Evolutionary conservation across 176 grass and related monocot species (phyloP).

Genomic region (Carex cristatella): DNA sequence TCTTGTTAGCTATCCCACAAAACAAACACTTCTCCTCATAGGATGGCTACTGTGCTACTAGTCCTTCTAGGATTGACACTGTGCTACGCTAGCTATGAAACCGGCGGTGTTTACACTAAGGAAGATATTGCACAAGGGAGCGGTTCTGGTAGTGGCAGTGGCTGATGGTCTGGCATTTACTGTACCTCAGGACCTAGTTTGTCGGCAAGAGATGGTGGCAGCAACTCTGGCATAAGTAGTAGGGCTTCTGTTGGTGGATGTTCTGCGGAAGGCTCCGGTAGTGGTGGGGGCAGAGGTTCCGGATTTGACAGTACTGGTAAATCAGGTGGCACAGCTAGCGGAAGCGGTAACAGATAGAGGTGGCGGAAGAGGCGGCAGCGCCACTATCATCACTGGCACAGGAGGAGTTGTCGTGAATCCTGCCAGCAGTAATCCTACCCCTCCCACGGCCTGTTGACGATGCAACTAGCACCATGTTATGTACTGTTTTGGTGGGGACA

Average conservation of each 20-base stretch:
- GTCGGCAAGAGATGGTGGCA: not conserved
- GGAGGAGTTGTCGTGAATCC: too few relatives aligned
- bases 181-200: not conserved
- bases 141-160: not conserved
- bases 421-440: too few relatives aligned
- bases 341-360: not conserved
- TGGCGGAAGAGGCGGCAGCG: not conserved
- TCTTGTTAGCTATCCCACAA: too few relatives aligned
- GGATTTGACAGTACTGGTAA: not conserved
- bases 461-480: not conserved
- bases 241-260: not conserved
- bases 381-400: not conserved
- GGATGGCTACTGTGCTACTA: not conserved
- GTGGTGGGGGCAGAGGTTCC: not conserved
- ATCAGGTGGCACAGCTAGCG: not conserved
- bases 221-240: not conserved
- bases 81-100: not conserved
- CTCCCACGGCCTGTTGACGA: not conserved
- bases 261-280: not conserved
- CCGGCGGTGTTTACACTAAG: not conserved
- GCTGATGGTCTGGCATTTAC: not conserved
- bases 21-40: too few relatives aligned
- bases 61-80: constrained; percentile 9
- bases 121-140: not conserved
- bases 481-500: not conserved